Percentiles rank a stretch among this genome's conserved stretches.
phyloP scores from a whole-genome alignment of 2,329 filamentous ascomycete genomes.

The Beauveria pseudobassiana region DNA sequence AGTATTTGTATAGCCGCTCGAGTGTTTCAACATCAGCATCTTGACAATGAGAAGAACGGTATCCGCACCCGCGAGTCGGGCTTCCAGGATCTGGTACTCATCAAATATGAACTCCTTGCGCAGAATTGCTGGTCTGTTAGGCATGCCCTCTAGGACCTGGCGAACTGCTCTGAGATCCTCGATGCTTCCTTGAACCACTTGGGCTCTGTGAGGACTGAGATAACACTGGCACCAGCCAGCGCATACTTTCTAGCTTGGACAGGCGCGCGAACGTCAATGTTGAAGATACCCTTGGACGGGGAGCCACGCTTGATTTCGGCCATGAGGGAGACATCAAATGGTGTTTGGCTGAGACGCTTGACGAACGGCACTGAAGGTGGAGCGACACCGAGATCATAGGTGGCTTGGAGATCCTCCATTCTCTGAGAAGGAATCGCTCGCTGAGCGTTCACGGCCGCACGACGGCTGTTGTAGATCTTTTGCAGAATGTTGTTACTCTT shows the following conservation, averaged over 20 bases:
- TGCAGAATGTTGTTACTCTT: slow-evolving; percentile 84
- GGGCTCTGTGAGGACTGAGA: slow-evolving; percentile 96
- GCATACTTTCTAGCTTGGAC: slow-evolving; percentile 88
- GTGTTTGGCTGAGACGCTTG: slow-evolving; percentile 69
- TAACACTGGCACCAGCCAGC: slow-evolving; percentile 87
- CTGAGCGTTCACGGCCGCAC: slow-evolving; percentile 67
- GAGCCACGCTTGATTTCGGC: slow-evolving; percentile 96
- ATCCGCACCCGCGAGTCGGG: slow-evolving; percentile 84
- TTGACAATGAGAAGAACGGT: slow-evolving; percentile 95
- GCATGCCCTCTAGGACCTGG: slow-evolving; percentile 82
- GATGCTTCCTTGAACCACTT: slow-evolving; percentile 98
- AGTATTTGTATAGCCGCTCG: slow-evolving; percentile 78
- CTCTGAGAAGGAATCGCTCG: slow-evolving; percentile 80
- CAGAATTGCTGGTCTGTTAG: slow-evolving; percentile 82
- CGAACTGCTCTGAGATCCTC: slow-evolving; percentile 85
- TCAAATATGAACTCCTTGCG: slow-evolving; percentile 98
- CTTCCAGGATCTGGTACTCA: slow-evolving; percentile 96
- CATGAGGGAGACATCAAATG: slow-evolving; percentile 87
- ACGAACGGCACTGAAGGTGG: slow-evolving; percentile 79
- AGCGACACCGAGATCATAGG: slow-evolving; percentile 76
- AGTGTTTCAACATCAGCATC: slow-evolving; percentile 77
- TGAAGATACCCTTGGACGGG: slow-evolving; percentile 92
- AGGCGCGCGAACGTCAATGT: slow-evolving; percentile 78
- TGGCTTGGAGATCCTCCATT: slow-evolving; percentile 73
- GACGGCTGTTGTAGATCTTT: slow-evolving; percentile 80